phyloP scores from a whole-genome alignment of 306 rosid species.

The Alnus glutinosa region DNA sequence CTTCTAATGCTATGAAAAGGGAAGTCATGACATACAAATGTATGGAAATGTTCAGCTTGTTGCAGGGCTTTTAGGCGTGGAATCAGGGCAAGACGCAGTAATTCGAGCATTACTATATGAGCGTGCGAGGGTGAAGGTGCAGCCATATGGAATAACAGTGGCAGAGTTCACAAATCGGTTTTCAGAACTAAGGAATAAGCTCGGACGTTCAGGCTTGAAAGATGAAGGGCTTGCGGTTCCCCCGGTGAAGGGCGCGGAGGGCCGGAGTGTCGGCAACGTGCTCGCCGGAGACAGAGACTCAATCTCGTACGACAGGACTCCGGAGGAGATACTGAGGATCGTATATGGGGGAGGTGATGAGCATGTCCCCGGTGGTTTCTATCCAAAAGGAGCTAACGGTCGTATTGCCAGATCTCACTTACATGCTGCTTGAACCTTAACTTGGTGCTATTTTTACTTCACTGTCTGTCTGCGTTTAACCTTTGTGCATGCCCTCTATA shows the following conservation, averaged over 20 bases:
- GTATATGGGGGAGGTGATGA: constrained; percentile 64
- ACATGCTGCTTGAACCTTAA: neutral
- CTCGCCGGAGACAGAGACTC: constrained; percentile 57
- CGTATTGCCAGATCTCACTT: constrained; percentile 52
- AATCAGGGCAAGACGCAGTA: constrained; percentile 83
- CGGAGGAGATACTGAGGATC: constrained; percentile 69
- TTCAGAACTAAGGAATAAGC: constrained; percentile 53
- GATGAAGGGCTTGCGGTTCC: constrained; percentile 79
- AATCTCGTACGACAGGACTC: constrained; percentile 57
- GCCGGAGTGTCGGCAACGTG: constrained; percentile 44
- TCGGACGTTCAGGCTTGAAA: constrained; percentile 57
- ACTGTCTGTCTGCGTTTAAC: neutral
- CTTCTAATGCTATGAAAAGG: too few species aligned
- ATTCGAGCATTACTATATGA: constrained; percentile 57
- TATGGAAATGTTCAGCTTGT: constrained; percentile 45
- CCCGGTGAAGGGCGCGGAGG: constrained; percentile 43
- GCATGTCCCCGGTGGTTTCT: constrained; percentile 68
- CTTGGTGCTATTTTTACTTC: neutral
- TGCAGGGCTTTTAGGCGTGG: constrained; percentile 74
- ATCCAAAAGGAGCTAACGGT: constrained; percentile 68
- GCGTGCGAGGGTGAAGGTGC: constrained; percentile 13
- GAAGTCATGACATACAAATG: too few species aligned
- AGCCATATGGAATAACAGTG: constrained; percentile 53
- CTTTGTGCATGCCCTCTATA: too few species aligned
- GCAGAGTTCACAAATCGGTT: constrained; percentile 63